phyloP scores from a whole-genome alignment of 257 asterid genomes.

The Ajuga chamaepitys region DNA sequence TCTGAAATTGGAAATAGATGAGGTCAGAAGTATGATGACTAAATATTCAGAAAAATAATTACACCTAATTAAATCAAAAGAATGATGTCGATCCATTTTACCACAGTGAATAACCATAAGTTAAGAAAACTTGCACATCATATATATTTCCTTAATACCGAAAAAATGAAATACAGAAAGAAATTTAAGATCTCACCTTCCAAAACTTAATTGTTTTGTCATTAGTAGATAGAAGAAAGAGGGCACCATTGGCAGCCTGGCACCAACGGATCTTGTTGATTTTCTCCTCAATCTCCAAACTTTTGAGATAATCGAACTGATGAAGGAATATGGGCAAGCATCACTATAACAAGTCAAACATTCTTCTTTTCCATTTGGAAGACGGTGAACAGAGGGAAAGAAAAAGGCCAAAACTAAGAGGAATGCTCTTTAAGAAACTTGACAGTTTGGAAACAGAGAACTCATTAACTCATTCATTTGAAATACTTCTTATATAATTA shows the following conservation, averaged over 20 bases:
- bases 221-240: constrained; percentile 73
- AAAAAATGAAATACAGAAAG: neutral
- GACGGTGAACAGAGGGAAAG: neutral
- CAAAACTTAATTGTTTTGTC: constrained; percentile 81
- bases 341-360: constrained; percentile 16
- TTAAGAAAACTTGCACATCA: neutral
- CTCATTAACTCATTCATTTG: neutral
- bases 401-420: neutral
- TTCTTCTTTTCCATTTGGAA: neutral
- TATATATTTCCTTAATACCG: neutral
- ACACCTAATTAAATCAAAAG: constrained; percentile 7
- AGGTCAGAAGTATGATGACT: neutral
- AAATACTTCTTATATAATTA: neutral
- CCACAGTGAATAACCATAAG: constrained; percentile 10
- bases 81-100: neutral
- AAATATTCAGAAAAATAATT: constrained; percentile 1
- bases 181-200: constrained; percentile 48
- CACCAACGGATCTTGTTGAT: constrained; percentile 89
- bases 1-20: constrained; percentile 7
- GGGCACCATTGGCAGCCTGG: constrained; percentile 67
- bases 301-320: constrained; percentile 81
- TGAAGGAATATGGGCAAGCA: constrained; percentile 20
- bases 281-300: constrained; percentile 86
- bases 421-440: constrained; percentile 9
- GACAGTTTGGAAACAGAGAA: neutral